These are phyloP conservation scores for Aspergillus wentii DNA, from an alignment of 495 filamentous ascomycete species.

Conservation along the genomic window DNA sequence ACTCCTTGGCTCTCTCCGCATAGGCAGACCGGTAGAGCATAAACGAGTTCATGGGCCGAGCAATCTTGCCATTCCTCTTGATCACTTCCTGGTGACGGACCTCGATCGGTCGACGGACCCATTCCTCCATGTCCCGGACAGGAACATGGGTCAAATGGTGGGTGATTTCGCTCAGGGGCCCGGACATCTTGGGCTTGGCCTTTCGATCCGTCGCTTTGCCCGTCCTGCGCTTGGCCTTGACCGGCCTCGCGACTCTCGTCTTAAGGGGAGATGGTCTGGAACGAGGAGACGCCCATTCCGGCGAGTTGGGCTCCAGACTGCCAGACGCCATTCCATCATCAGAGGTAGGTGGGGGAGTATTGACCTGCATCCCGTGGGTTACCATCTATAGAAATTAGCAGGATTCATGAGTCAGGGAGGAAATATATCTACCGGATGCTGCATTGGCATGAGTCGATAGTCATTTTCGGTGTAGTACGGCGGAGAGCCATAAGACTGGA, in stretches of 20 bases:
- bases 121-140: constrained; percentile 74
- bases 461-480: constrained; percentile 11
- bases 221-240: constrained; percentile 7
- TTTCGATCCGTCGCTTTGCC: constrained; percentile 6
- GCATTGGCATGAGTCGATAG: constrained; percentile 13
- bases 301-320: constrained; percentile 6
- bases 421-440: constrained; percentile 11
- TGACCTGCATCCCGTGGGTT: constrained; percentile 12
- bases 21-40: constrained; percentile 97
- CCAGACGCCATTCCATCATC: constrained; percentile 13
- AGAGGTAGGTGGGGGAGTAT: constrained; percentile 22
- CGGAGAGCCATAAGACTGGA: no score
- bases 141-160: constrained; percentile 57
- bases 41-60: constrained; percentile 96
- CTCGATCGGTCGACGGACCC: constrained; percentile 68
- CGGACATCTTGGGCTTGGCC: constrained; percentile 11
- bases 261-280: background rate
- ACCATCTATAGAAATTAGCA: constrained; percentile 7
- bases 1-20: constrained; percentile 77
- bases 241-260: constrained; percentile 3
- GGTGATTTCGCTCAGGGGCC: constrained; percentile 75
- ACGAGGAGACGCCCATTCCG: constrained; percentile 9
- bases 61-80: constrained; percentile 73
- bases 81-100: constrained; percentile 62
- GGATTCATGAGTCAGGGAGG: background rate